Percentiles rank a stretch among this genome's conserved stretches.
phyloP scores from a whole-genome alignment of 306 rosid species.

The Bauhinia variegata region DNA sequence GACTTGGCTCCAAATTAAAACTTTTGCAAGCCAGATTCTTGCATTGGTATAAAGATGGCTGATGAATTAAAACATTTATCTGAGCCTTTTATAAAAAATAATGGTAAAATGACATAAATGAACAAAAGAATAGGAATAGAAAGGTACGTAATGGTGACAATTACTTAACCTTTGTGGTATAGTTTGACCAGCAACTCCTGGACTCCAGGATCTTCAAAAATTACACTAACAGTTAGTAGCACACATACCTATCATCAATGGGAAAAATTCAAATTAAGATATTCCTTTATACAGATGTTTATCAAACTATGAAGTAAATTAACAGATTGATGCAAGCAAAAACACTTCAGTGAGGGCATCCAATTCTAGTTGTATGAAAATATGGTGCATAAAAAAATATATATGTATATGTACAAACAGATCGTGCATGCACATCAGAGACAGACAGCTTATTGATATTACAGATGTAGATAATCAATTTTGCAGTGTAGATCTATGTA shows the following conservation, averaged over 20 bases:
- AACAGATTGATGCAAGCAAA: background rate
- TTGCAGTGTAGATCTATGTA: too few species aligned
- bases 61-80: background rate
- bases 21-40: background rate
- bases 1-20: background rate
- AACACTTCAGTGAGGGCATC: background rate
- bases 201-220: slow-evolving; percentile 98
- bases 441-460: too few species aligned
- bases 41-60: background rate
- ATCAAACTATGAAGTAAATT: slow-evolving; percentile 15
- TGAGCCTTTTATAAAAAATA: background rate
- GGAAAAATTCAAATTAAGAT: slow-evolving; percentile 17
- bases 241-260: slow-evolving; percentile 78
- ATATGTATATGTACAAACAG: too few species aligned
- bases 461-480: too few species aligned
- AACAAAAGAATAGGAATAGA: background rate
- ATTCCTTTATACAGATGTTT: slow-evolving; percentile 29
- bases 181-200: slow-evolving; percentile 85
- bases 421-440: too few species aligned
- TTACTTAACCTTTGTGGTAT: slow-evolving; percentile 60
- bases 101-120: background rate
- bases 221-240: slow-evolving; percentile 89
- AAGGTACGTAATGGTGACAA: slow-evolving; percentile 2
- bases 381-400: background rate
- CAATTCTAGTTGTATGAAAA: slow-evolving; percentile 6